phyloP scores from a whole-genome alignment of 257 asterid species.

The Henckelia pumila region DNA sequence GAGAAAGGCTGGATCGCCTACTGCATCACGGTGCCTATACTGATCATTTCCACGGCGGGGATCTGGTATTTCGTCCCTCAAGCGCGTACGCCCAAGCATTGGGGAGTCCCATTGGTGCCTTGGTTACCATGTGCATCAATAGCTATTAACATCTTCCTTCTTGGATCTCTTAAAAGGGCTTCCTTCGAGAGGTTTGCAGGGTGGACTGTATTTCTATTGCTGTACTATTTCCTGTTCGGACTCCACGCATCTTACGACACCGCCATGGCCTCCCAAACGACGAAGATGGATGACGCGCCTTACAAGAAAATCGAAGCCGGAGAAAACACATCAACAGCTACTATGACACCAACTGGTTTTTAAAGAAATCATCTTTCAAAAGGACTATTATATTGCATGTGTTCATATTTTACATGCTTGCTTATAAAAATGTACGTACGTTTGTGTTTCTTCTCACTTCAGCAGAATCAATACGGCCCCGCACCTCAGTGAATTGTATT shows the following conservation, averaged over 20 bases:
- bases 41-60: slow-evolving; percentile 42
- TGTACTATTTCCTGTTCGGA: slow-evolving; percentile 46
- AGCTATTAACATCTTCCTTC: slow-evolving; percentile 43
- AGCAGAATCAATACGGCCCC: too few relatives aligned
- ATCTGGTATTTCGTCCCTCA: slow-evolving; percentile 41
- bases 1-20: slow-evolving; percentile 45
- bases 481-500: too few relatives aligned
- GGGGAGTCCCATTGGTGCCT: slow-evolving; percentile 72
- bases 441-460: too few relatives aligned
- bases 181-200: slow-evolving; percentile 42
- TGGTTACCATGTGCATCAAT: slow-evolving; percentile 61
- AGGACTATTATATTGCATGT: too few relatives aligned
- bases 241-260: slow-evolving; percentile 58
- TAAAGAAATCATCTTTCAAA: neutral
- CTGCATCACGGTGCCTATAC: slow-evolving; percentile 45
- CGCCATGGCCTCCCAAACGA: slow-evolving; percentile 32
- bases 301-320: slow-evolving; percentile 36
- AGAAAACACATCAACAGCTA: slow-evolving; percentile 8
- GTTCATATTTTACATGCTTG: too few relatives aligned
- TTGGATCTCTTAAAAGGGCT: slow-evolving; percentile 44
- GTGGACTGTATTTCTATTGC: slow-evolving; percentile 38
- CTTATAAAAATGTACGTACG: too few relatives aligned
- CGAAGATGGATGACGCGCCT: slow-evolving; percentile 9
- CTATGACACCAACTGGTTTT: neutral
- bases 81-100: slow-evolving; percentile 42